Evolutionary conservation across 2,329 filamentous ascomycete species (phyloP), one percentile per base, ranked within the genome.

Genomic region (Zasmidium cellare): DNA sequence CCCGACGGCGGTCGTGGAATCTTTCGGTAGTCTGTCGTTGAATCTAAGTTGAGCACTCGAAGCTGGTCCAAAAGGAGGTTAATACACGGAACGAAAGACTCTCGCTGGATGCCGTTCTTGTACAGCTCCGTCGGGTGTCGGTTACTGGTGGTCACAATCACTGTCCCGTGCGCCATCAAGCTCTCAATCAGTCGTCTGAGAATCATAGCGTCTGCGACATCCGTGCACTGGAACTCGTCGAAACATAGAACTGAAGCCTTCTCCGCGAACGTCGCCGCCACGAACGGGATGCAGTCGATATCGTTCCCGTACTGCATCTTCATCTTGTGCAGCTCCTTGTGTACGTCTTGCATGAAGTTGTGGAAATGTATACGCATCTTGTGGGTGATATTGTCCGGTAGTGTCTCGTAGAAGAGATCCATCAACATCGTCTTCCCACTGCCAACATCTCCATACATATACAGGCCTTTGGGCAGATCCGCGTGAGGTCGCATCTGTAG

Each of bases 401-500:
- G 79, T 0, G 93, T 97, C 64, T 97, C 92, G 78, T 92, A 96
- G 75, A 97, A 97, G 51, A 99, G 80, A 72, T 99, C 93, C 94
- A 99, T 99, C 71, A 99, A 81, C 94, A 99, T 99, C 2, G 94
- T 99, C 82, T 99, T 99, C 61, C 94, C 94, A 69, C 91, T 96
- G 44, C 94, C 94, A 1, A 99, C 94, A 73, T 99, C 94, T 58
- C 94, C 94, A 70, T 90, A 97, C 74, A 99, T 88, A 75, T 99
- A 99, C 28, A 99, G 77, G 0, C 94, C 94, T 65, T 91, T 89
- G 0, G 94, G 94, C 1, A 97, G 80, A 62, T 88, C 82, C n/a
- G 82, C 75, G 0, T 91, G 87, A 20, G 96, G 89, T 2, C 80
- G 74, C 58, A 77, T 65, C 31, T 65, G 57, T 7, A 66, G 24